These are phyloP conservation scores for Nyctanthes arbortristis DNA, from an alignment of 257 asterid species.

Conservation along the genomic window DNA sequence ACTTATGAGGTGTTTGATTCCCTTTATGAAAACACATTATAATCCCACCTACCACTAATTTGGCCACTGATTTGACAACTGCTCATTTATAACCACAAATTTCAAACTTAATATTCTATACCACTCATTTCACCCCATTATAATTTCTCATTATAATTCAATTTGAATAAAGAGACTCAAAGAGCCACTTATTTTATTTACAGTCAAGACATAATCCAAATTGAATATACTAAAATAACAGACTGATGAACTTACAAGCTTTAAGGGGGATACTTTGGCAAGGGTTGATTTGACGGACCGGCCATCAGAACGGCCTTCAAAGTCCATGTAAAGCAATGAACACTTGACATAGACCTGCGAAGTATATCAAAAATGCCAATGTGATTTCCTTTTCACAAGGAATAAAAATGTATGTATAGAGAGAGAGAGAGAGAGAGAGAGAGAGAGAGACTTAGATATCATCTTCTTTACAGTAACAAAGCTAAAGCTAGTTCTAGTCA, in stretches of 20 bases:
- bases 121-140: no score
- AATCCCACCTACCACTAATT: no score
- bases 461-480: background rate
- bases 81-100: no score
- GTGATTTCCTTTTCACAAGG: conserved; percentile 7
- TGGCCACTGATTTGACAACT: no score
- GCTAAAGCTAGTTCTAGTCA: conserved; percentile 2
- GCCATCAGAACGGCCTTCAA: conserved; percentile 99
- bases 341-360: conserved; percentile 87
- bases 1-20: no score
- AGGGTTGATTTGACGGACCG: conserved; percentile 92
- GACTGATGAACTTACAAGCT: conserved; percentile 66
- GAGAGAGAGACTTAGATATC: conserved; percentile 1
- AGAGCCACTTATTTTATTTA: conserved; percentile 15
- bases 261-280: conserved; percentile 87
- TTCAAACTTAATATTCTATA: no score
- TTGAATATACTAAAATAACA: conserved; percentile 22
- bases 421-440: background rate
- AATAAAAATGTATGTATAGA: no score
- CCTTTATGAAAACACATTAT: no score
- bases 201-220: background rate
- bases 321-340: conserved; percentile 82
- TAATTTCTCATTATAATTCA: no score
- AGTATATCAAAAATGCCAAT: conserved; percentile 15
- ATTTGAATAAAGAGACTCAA: no score